phyloP scores from a whole-genome alignment of 257 asterid genomes.

The Capsicum chinense region DNA sequence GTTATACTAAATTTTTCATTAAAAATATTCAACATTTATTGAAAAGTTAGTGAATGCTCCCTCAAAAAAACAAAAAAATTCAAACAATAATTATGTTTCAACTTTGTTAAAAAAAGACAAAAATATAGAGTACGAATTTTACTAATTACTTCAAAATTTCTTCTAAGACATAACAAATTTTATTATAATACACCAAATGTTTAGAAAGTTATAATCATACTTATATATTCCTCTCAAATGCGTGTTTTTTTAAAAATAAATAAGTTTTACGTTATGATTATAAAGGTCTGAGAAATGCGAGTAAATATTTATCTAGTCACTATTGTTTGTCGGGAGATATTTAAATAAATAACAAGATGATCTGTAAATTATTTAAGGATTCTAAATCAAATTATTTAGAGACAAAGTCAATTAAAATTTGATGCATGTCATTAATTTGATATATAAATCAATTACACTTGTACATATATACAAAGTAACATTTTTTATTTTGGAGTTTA shows the following conservation, averaged over 20 bases:
- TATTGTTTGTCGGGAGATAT: background rate
- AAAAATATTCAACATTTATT: background rate
- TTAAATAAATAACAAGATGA: background rate
- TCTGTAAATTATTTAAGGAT: background rate
- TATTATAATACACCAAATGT: background rate
- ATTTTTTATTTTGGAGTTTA: background rate
- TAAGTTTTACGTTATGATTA: background rate
- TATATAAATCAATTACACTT: background rate
- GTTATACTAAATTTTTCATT: background rate
- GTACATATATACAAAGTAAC: background rate
- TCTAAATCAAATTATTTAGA: background rate
- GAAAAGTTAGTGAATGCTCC: background rate
- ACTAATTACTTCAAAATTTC: background rate
- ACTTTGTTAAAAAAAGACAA: background rate
- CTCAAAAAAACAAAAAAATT: background rate
- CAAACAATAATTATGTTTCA: slow-evolving; percentile 17
- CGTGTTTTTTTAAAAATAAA: background rate
- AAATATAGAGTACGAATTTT: background rate
- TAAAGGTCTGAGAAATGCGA: background rate
- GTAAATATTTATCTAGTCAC: too few relatives aligned
- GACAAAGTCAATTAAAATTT: background rate
- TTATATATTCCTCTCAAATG: background rate
- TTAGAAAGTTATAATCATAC: background rate
- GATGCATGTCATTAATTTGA: background rate
- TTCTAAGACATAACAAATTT: background rate